These are phyloP conservation scores for Zygosaccharomyces bailii DNA, from an alignment of 805 yeast genomes.

Conservation along the genomic window DNA sequence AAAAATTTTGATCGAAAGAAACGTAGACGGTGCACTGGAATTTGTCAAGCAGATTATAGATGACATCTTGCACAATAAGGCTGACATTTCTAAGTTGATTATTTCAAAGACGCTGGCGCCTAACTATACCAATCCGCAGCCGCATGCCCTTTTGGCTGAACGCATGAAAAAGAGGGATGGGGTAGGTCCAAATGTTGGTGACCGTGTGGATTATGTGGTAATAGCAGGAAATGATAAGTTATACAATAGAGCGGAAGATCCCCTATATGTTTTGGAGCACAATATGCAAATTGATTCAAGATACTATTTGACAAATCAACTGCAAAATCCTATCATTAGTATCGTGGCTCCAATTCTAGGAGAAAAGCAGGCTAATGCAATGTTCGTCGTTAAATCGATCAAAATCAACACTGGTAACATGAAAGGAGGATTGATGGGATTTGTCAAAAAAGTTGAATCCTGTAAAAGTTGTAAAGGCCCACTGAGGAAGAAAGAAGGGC, in stretches of 20 bases:
- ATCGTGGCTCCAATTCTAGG: slow-evolving; percentile 95
- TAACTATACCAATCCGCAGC: slow-evolving; percentile 94
- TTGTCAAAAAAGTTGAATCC: slow-evolving; percentile 82
- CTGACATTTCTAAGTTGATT: slow-evolving; percentile 89
- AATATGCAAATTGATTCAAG: slow-evolving; percentile 92
- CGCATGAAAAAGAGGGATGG: slow-evolving; percentile 97
- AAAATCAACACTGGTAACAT: slow-evolving; percentile 50
- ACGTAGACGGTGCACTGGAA: slow-evolving; percentile 77
- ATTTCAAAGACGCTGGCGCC: slow-evolving; percentile 90
- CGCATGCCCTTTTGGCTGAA: slow-evolving; percentile 94
- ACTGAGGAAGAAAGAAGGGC: slow-evolving; percentile 60
- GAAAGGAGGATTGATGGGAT: slow-evolving; percentile 86
- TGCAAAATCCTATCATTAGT: slow-evolving; percentile 87
- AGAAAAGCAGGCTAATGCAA: slow-evolving; percentile 71
- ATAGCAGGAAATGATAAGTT: slow-evolving; percentile 78
- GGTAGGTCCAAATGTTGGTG: slow-evolving; percentile 94
- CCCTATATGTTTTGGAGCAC: slow-evolving; percentile 86
- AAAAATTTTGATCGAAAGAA: slow-evolving; percentile 78
- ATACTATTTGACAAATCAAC: slow-evolving; percentile 88
- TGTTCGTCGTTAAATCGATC: slow-evolving; percentile 55
- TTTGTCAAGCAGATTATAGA: slow-evolving; percentile 87
- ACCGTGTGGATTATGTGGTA: slow-evolving; percentile 96
- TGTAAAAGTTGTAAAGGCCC: slow-evolving; percentile 90
- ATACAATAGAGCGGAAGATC: slow-evolving; percentile 96
- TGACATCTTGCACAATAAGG: slow-evolving; percentile 82